Percentiles rank a stretch among this genome's conserved stretches.
Conservation (phyloP, 371 early-diverging fungal genomes). For the Syncephalis plumigaleata region DNA sequence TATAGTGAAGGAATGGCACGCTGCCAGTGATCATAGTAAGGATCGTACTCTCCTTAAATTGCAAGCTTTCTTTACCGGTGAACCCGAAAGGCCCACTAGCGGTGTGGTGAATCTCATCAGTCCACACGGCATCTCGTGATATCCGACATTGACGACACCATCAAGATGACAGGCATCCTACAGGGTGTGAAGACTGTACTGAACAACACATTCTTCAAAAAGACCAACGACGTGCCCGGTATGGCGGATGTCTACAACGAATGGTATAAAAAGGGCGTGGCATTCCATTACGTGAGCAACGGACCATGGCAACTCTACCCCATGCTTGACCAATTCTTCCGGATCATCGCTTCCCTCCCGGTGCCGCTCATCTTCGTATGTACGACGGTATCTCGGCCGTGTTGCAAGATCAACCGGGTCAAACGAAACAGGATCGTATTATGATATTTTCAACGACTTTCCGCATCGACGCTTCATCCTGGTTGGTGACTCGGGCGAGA, state of each 20-base stretch:
- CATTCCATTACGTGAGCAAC: constrained; percentile 83
- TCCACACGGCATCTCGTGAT: constrained; percentile 56
- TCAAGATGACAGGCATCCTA: constrained; percentile 62
- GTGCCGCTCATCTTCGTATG: constrained; percentile 49
- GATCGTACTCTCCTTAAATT: not conserved
- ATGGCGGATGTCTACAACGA: constrained; percentile 18
- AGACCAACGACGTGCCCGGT: constrained; percentile 23
- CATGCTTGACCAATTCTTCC: constrained; percentile 50
- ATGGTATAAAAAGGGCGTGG: constrained; percentile 40
- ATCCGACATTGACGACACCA: constrained; percentile 80
- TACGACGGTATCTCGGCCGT: constrained; percentile 21
- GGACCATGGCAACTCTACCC: constrained; percentile 78
- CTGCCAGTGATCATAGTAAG: not conserved
- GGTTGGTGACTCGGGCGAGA: constrained; percentile 82
- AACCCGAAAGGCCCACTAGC: constrained; percentile 8
- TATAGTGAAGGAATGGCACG: not conserved
- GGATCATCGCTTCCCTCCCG: constrained; percentile 54
- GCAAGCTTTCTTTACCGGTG: constrained; percentile 2
- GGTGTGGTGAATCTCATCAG: constrained; percentile 30
- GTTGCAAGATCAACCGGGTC: constrained; percentile 20
- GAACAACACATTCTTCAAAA: constrained; percentile 49
- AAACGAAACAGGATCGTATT: constrained; percentile 17
- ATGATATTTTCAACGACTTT: constrained; percentile 36
- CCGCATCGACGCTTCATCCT: constrained; percentile 72
- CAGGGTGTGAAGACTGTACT: constrained; percentile 43